Base-by-base conservation (phyloP, 192 early-diverging fungal genomes). In the Umbelopsis ramanniana region DNA sequence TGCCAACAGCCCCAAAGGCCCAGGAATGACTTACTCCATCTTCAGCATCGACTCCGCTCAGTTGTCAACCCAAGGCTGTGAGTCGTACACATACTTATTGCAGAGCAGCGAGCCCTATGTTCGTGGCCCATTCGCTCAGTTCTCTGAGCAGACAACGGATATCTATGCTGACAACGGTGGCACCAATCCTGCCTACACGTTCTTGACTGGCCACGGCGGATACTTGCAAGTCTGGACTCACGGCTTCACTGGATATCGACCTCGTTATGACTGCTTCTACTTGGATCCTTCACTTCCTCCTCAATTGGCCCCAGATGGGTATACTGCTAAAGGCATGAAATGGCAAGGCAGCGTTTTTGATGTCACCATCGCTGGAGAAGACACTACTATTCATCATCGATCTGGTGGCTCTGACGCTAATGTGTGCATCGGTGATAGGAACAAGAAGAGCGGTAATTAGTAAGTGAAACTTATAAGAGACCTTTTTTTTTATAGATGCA, bases 21-120 rank as follows among this genome's bases (percentile, higher is more conserved):
- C 77, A 0, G 77, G 77, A 3, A 79, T 79, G 77, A 79, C 77
- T 22, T 79, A 79, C 48, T 79, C 77, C 15, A 79, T 79, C 45
- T 79, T 74, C 57, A 69, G 77, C 29, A 79, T 79, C 17, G 71
- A 68, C 50, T 71, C 77, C n/a, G 73, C 77, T 2, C 77, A 79
- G 17, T 26, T 79, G 15, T 69, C 77, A 0, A 63, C 52, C 8
- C 77, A 72, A 69, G 77, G 77, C 11, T 79, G 77, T 46, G 77
- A 79, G 46, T 52, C 77, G 5, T 79, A 71, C 47, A 74, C 77
- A 2, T 79, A 79, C 24, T 60, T 79, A 12, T 54, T 79, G 15
- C 77, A 79, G 35, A 72, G 69, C 52, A 72, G 69, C n/a, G 73
- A 79, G 46, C 77, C 77, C 11, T 79, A 79, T 46, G 73, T 79